Base-by-base conservation (phyloP, 2,329 filamentous ascomycete species). In the Metarhizium anisopliae region DNA sequence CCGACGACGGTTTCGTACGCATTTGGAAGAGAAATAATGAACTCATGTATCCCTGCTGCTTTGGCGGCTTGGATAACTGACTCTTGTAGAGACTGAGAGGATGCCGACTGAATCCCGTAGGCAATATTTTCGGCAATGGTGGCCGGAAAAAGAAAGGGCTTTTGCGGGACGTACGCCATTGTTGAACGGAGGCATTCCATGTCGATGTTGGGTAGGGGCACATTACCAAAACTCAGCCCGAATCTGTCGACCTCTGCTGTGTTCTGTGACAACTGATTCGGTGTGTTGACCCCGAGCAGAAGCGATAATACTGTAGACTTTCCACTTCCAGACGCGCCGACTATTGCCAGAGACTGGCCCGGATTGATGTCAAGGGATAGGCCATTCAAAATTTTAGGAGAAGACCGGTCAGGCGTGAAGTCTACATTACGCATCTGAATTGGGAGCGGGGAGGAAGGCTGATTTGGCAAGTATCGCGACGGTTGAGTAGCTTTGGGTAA, bases 251-350 rank as follows among this genome's bases (percentile, higher is more conserved):
- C 4, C 32, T n/a, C 10, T 35, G n/a, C 4, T 6, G 52, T 5
- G n/a, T 14, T 16, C 10, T 36, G 16, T 6, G 10, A 42, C 11
- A 8, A 35, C 55, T 10, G 54, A 53, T 43, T 57, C 0, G 79
- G 76, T 2, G 69, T 61, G 61, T 94, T 90, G 0, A 96, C 76
- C 1, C 86, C 83, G 4, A 95, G 72, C 0, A 97, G 75, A 0
- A 97, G 73, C 0, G 87, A 82, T 0, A 87, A 79, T 40, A 96
- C 77, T 0, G 93, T 96, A 14, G 87, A 92, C 72, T 99, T 97
- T 1, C 94, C 93, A n/a, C 87, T 89, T 0, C 94, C 93, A 0
- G 91, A 96, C 1, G 81, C 74, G 1, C 93, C 92, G 2, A 95
- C 90, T 20, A 97, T 83, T 2, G 89, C 90, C 0, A 85, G 85